Base-by-base conservation (phyloP, 768 basidiomycete genomes). In the Trametes meyenii region DNA sequence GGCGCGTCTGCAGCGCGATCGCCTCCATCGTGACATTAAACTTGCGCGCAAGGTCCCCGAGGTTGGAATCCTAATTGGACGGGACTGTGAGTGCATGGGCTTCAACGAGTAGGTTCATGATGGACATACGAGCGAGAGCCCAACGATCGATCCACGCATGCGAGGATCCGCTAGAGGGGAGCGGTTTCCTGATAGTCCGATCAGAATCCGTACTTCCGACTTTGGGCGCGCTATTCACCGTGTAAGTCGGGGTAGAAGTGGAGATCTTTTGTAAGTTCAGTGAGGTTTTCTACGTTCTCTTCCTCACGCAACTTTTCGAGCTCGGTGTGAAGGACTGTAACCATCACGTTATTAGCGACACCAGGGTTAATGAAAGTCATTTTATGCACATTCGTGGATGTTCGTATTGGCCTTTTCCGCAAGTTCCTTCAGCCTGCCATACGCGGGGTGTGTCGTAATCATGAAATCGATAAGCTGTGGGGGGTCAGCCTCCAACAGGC, bases 191-290 rank as follows among this genome's bases (percentile, higher is more conserved):
- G 74, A 23, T 24, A 35, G 14, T 50, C 35, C 17, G n/a, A 10
- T 36, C 38, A 24, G 44, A 36, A 36, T 51, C 12, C 44, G 21
- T 52, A 38, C 42, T 29, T 35, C 24, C 13, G 17, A 33, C 1
- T 12, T 7, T 24, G 35, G 5, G 19, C 35, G 23, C 13, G 3
- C 10, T 6, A 46, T 74, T 40, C 68, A 90, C 94, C 95, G 73
- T 95, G 93, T 62, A 97, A 83, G 72, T 99, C 96, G 0, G 96
- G 96, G 75, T 98, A 99, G 70, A 98, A 82, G 71, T 98, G 94
- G 55, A 96, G 74, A 74, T 95, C 89, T 66, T 90, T 94, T 16
- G 92, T 92, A 33, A 98, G 80, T 71, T 96, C 94, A 0, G 93
- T 92, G 65, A 89, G 78, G 44, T 84, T 84, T 38, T 82, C 82